phyloP scores from a whole-genome alignment of 2,329 filamentous ascomycete genomes.

The Pseudogymnoascus sp. region DNA sequence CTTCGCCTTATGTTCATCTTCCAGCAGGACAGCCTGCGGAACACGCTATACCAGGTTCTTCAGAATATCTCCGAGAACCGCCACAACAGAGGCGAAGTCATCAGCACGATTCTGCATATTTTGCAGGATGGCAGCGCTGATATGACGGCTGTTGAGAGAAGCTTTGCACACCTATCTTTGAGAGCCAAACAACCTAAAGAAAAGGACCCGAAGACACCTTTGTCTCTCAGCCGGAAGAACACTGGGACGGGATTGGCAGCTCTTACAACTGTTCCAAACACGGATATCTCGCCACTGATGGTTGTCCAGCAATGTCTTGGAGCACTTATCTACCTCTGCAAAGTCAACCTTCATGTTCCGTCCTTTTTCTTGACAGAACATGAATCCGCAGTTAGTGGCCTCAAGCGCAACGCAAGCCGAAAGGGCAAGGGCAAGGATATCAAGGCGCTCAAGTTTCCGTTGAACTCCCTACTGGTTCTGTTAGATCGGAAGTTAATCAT shows the following conservation, averaged over 20 bases:
- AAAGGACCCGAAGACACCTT: constrained; percentile 63
- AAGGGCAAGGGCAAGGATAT: constrained; percentile 85
- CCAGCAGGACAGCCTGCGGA: constrained; percentile 77
- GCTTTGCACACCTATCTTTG: constrained; percentile 85
- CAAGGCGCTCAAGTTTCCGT: constrained; percentile 76
- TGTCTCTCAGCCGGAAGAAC: constrained; percentile 64
- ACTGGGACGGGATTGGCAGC: constrained; percentile 45
- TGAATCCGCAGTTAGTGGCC: constrained; percentile 60
- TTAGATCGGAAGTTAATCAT: constrained; percentile 92
- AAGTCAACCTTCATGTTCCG: constrained; percentile 71
- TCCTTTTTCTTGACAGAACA: constrained; percentile 93
- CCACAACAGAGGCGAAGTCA: constrained; percentile 89
- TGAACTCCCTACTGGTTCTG: constrained; percentile 81
- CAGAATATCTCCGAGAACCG: constrained; percentile 90
- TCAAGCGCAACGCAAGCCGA: constrained; percentile 67
- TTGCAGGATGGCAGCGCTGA: constrained; percentile 92
- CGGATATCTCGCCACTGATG: constrained; percentile 86
- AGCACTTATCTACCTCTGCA: constrained; percentile 72
- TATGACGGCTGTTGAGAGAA: constrained; percentile 86
- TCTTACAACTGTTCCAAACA: constrained; percentile 48
- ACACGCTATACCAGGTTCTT: constrained; percentile 76
- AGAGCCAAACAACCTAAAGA: constrained; percentile 74
- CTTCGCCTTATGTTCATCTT: constrained; percentile 97
- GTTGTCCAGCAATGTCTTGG: constrained; percentile 93
- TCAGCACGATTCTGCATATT: constrained; percentile 85